Evolutionary conservation across 2,329 filamentous ascomycete species (phyloP).

Genomic region (Curvularia eragrostidis): DNA sequence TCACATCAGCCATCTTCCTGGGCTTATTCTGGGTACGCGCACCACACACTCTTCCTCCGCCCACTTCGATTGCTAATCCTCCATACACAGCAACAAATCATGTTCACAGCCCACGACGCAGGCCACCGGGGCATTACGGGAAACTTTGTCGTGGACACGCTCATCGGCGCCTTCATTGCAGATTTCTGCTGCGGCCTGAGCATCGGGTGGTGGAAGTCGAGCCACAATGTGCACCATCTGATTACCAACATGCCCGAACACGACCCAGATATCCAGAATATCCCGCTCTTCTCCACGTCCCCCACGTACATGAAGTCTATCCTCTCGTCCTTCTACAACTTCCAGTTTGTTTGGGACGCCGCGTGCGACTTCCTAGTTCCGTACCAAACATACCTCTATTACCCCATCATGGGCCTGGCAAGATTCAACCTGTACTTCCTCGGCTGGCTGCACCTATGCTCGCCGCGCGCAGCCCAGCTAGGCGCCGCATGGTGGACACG

Average conservation of each 20-base stretch:
- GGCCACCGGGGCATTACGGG: constrained; percentile 69
- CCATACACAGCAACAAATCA: constrained; percentile 65
- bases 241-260: constrained; percentile 67
- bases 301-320: constrained; percentile 78
- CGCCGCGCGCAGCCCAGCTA: constrained; percentile 72
- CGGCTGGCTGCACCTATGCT: constrained; percentile 78
- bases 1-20: constrained; percentile 64
- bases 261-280: constrained; percentile 60
- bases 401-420: constrained; percentile 78
- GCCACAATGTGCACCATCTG: constrained; percentile 72
- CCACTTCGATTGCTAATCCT: constrained; percentile 16
- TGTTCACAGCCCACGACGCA: constrained; percentile 72
- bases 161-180: constrained; percentile 68
- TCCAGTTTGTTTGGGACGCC: constrained; percentile 77
- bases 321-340: constrained; percentile 82
- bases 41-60: not conserved
- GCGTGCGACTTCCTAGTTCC: constrained; percentile 73
- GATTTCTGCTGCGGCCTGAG: constrained; percentile 71
- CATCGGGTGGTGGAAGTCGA: constrained; percentile 74
- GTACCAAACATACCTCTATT: constrained; percentile 84
- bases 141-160: constrained; percentile 64
- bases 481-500: constrained; percentile 84
- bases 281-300: constrained; percentile 87
- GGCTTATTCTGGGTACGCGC: constrained; percentile 64
- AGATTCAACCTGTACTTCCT: constrained; percentile 87